Evolutionary conservation across 2,329 filamentous ascomycete genomes (phyloP).

Genomic region (Cladosporium sp.): DNA sequence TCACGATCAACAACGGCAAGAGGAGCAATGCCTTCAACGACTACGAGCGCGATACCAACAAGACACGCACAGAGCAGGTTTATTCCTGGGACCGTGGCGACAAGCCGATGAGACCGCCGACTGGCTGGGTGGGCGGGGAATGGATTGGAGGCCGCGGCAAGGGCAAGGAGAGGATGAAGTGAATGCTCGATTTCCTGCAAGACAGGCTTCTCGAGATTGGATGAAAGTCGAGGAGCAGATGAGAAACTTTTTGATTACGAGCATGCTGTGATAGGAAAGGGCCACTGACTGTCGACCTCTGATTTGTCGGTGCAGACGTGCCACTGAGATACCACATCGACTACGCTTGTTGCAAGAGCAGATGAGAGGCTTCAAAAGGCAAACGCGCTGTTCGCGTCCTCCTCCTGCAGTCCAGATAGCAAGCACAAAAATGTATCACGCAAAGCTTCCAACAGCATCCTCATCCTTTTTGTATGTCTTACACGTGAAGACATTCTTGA

Average conservation of each 20-base stretch:
- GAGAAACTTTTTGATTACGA: not conserved
- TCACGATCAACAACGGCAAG: not conserved
- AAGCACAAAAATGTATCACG: not conserved
- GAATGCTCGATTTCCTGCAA: not conserved
- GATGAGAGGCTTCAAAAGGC: not conserved
- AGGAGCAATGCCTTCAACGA: not conserved
- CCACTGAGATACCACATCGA: not conserved
- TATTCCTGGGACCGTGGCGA: conserved; percentile 1
- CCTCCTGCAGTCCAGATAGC: not conserved
- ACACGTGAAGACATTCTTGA: not conserved
- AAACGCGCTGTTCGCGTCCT: not conserved
- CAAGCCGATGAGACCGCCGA: conserved; percentile 2
- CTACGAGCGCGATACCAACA: not conserved
- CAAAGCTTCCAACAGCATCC: not conserved
- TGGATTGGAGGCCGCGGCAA: not conserved
- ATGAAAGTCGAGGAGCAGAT: not conserved
- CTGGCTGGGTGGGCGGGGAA: conserved; percentile 1
- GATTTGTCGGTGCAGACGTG: not conserved
- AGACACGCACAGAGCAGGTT: not conserved
- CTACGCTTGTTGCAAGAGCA: not conserved
- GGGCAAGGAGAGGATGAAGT: not conserved
- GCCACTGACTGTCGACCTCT: not conserved
- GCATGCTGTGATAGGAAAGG: not conserved
- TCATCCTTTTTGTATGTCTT: not conserved
- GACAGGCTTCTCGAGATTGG: not conserved